Percentiles rank a stretch among this genome's conserved stretches.
These are phyloP conservation scores for Epichloe brachyelytri DNA, from an alignment of 2,329 filamentous ascomycete genomes.

Conservation along the genomic window DNA sequence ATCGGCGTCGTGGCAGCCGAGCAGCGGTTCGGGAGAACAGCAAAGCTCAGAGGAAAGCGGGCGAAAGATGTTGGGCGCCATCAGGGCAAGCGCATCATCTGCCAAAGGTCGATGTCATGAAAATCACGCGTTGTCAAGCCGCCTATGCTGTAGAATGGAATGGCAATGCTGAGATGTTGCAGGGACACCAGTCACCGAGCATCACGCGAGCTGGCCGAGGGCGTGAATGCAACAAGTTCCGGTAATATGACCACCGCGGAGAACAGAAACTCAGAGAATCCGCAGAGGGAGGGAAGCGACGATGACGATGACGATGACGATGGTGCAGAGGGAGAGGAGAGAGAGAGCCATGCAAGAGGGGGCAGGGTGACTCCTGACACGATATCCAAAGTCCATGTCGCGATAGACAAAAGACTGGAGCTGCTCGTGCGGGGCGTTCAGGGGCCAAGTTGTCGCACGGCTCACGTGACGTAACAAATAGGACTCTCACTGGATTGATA, in stretches of 20 bases:
- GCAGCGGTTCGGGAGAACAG: constrained; percentile 11
- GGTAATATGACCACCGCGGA: too few relatives aligned
- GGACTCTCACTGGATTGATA: too few relatives aligned
- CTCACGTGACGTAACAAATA: too few relatives aligned
- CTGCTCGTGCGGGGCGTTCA: too few relatives aligned
- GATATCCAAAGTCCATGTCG: too few relatives aligned
- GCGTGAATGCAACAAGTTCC: too few relatives aligned
- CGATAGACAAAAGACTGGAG: too few relatives aligned
- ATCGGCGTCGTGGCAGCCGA: constrained; percentile 13
- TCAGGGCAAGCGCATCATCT: constrained; percentile 19
- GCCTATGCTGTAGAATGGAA: background rate
- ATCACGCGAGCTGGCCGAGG: background rate
- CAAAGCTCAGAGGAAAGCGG: constrained; percentile 21
- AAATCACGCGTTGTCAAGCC: background rate
- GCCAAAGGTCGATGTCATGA: constrained; percentile 7
- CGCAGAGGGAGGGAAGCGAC: background rate
- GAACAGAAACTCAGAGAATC: background rate
- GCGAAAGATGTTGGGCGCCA: constrained; percentile 23
- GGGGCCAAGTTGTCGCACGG: too few relatives aligned
- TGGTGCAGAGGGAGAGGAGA: background rate
- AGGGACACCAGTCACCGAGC: background rate
- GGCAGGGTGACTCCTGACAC: background rate
- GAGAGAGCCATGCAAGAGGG: background rate
- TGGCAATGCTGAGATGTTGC: background rate
- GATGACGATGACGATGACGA: background rate